Evolutionary conservation across 2,329 filamentous ascomycete genomes (phyloP).

Genomic region (Leptographium flavum): DNA sequence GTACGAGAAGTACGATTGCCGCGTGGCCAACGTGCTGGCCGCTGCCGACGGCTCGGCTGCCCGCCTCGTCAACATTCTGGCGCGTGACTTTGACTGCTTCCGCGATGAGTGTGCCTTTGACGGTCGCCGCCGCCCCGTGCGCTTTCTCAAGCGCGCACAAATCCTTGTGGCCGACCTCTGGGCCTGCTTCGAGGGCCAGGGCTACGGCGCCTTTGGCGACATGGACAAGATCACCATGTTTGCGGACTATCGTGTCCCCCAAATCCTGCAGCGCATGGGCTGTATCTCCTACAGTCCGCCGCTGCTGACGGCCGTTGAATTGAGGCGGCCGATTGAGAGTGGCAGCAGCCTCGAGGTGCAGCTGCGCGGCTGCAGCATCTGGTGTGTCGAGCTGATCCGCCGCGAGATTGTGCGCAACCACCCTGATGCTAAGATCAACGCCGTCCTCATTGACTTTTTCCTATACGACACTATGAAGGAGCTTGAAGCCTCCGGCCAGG

Average conservation of each 20-base stretch:
- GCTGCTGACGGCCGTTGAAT: slow-evolving; percentile 55
- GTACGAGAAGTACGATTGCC: slow-evolving; percentile 64
- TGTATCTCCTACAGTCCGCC: slow-evolving; percentile 75
- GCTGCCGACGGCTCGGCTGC: slow-evolving; percentile 69
- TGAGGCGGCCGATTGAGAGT: slow-evolving; percentile 49
- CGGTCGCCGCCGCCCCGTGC: slow-evolving; percentile 52
- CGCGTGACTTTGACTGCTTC: slow-evolving; percentile 72
- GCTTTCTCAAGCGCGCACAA: slow-evolving; percentile 85
- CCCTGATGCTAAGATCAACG: slow-evolving; percentile 62
- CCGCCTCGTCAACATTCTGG: slow-evolving; percentile 71
- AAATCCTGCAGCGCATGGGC: slow-evolving; percentile 73
- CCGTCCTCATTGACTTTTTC: slow-evolving; percentile 93
- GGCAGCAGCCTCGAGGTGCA: slow-evolving; percentile 76
- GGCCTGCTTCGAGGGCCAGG: slow-evolving; percentile 80
- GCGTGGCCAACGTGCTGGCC: slow-evolving; percentile 57
- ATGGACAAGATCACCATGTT: slow-evolving; percentile 98
- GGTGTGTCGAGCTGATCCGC: slow-evolving; percentile 82
- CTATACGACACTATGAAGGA: slow-evolving; percentile 91
- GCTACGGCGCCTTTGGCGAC: slow-evolving; percentile 70
- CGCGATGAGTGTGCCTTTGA: slow-evolving; percentile 67
- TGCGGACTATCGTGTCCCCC: slow-evolving; percentile 91
- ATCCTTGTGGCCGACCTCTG: slow-evolving; percentile 93
- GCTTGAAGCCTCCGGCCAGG: slow-evolving; percentile 47
- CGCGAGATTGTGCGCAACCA: slow-evolving; percentile 64
- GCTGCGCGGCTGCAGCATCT: slow-evolving; percentile 83